Evolutionary conservation across 305 asterid species (phyloP), one percentile per base, ranked within the genome.

Genomic region (Plantago coronopus): DNA sequence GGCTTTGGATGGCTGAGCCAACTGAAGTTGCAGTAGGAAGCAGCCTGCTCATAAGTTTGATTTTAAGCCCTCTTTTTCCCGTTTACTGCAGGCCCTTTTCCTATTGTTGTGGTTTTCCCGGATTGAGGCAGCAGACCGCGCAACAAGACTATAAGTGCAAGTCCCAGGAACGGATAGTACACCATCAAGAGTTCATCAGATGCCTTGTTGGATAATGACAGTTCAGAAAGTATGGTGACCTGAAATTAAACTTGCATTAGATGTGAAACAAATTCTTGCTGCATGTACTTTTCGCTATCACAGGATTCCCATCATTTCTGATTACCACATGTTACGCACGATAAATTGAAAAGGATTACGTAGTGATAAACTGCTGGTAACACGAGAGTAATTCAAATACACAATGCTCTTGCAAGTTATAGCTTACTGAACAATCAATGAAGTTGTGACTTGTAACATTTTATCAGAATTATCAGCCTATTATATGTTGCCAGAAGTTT

Each of bases 141-240:
- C 66, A 89, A 56, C 46, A 89, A 58, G 59, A 96, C 93, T 56
- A 84, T 43, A 60, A 80, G 5, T 42, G 83, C 79, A 2, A 84
- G 70, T 46, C 85, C 95, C 66, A 86, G 37, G 69, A 85, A 88
- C 4, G 97, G 95, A 69, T 22, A 74, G 73, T 91, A 84, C 55
- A 83, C 16, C 78, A 54, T 79, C 53, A 86, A 57, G 66, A 91
- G 80, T 69, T 73, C 54, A 37, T 89, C 91, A 4, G 91, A 75
- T 63, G 91, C 94, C 62, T 76, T 79, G 63, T 61, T 58, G 48
- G 98, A 91, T 46, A 57, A 67, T 57, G 69, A 70, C 70, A 88
- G 56, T 71, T 91, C 98, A 0, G 85, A n/a, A 11, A 88, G 74
- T 73, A 86, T 67, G 1, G 85, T 89, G 50, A 69, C 91, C 97